Percentiles rank a stretch among this genome's conserved stretches.
These are phyloP conservation scores for Colletotrichum paranaense DNA, from an alignment of 2,329 filamentous ascomycete genomes.

Conservation along the genomic window DNA sequence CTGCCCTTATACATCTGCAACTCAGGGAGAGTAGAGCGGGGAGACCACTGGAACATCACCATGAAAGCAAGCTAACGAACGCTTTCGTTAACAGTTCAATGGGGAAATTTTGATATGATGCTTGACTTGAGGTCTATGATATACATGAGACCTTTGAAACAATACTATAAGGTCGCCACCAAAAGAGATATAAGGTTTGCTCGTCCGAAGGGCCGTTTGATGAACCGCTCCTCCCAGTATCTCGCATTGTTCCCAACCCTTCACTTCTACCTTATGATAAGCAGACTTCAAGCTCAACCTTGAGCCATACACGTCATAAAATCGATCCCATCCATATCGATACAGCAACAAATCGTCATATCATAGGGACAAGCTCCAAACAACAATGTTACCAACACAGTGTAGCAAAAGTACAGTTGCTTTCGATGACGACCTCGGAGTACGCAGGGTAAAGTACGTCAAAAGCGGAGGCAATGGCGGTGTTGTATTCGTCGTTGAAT, in stretches of 20 bases:
- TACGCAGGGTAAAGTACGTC: conserved; percentile 31
- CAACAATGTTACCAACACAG: conserved; percentile 20
- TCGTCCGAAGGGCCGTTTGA: neutral
- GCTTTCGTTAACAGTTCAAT: neutral
- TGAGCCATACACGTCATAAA: neutral
- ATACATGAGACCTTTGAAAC: neutral
- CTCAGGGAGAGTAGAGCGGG: too few relatives aligned
- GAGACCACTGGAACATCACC: neutral
- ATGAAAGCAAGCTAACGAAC: neutral
- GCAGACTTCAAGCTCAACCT: neutral
- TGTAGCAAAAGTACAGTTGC: conserved; percentile 23
- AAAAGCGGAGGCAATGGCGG: conserved; percentile 30
- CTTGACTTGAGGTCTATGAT: neutral
- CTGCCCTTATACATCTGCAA: neutral
- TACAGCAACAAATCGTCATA: neutral
- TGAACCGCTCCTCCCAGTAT: neutral
- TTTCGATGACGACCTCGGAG: conserved; percentile 30
- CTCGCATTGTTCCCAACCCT: neutral
- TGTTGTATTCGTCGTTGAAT: conserved; percentile 29
- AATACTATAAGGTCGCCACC: neutral
- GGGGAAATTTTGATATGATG: neutral
- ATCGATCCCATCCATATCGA: neutral
- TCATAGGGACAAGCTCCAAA: too few relatives aligned
- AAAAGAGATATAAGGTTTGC: neutral
- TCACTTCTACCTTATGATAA: neutral